A percentile compares a stretch with the other conserved stretches of the same genome.
These are phyloP conservation scores for Crucihimalaya himalaica DNA, from an alignment of 345 rosid genomes.

Conservation along the genomic window DNA sequence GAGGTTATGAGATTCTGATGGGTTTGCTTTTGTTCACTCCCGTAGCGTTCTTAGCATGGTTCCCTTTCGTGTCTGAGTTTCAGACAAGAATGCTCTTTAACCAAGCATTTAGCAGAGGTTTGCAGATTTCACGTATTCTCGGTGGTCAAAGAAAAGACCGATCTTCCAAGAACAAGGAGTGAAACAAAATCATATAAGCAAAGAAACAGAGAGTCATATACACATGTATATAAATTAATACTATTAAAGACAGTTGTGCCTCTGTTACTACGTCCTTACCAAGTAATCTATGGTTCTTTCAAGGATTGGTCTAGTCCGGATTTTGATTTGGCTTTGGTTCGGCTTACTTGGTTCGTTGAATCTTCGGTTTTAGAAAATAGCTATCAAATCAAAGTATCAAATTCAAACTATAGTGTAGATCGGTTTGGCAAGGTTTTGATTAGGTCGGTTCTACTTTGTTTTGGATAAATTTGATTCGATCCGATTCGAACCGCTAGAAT, in stretches of 20 bases:
- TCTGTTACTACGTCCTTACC: not conserved
- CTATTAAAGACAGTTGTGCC: not conserved
- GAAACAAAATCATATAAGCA: not conserved
- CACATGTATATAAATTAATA: not conserved
- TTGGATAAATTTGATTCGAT: not conserved
- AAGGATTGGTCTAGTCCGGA: not conserved
- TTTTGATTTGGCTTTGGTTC: not conserved
- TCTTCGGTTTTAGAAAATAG: not conserved
- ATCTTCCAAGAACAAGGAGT: constrained; percentile 62
- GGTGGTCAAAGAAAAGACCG: constrained; percentile 73
- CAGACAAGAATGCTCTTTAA: constrained; percentile 91
- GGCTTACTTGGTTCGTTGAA: not conserved
- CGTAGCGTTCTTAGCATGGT: constrained; percentile 88
- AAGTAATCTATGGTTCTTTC: constrained; percentile 11
- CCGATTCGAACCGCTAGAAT: not conserved
- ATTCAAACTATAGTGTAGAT: not conserved
- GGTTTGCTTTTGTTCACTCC: constrained; percentile 82
- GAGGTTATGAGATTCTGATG: constrained; percentile 72
- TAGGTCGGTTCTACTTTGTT: not conserved
- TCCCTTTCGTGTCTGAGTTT: constrained; percentile 87
- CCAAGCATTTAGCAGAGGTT: constrained; percentile 95
- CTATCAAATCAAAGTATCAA: too few species aligned
- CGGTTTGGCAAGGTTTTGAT: not conserved
- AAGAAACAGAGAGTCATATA: not conserved
- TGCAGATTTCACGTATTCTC: constrained; percentile 87